phyloP scores from a whole-genome alignment of 192 early-diverging fungal species.

The Umbelopsis ramanniana region DNA sequence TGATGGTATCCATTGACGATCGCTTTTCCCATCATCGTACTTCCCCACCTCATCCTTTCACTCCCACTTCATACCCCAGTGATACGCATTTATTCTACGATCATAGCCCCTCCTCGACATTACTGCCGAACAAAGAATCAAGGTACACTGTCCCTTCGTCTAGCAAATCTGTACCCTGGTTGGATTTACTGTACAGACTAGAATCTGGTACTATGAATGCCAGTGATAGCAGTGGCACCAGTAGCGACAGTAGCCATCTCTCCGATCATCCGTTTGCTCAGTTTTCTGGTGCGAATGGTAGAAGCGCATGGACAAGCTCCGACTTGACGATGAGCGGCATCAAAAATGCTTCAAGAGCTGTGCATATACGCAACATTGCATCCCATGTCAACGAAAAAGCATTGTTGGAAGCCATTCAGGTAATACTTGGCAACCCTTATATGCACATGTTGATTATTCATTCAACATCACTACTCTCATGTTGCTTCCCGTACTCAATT shows the following conservation, averaged over 20 bases:
- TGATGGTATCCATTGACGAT: constrained; percentile 4
- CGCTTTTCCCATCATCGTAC: not conserved
- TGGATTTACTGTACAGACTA: not conserved
- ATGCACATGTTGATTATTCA: too few species aligned
- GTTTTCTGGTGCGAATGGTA: not conserved
- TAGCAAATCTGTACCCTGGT: not conserved
- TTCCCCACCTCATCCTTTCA: too few species aligned
- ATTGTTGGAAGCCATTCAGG: not conserved
- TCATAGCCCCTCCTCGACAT: not conserved
- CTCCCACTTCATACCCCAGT: not conserved
- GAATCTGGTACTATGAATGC: constrained; percentile 1
- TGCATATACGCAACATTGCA: not conserved
- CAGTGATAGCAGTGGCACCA: constrained; percentile 8
- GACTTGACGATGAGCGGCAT: not conserved
- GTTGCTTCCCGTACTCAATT: too few species aligned
- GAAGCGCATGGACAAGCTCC: not conserved
- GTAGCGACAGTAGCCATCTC: constrained; percentile 11
- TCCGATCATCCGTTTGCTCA: not conserved
- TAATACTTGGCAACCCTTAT: not conserved
- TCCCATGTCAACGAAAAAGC: not conserved
- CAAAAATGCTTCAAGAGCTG: constrained; percentile 5
- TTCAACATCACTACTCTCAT: too few species aligned
- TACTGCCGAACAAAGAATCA: not conserved
- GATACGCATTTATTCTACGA: not conserved
- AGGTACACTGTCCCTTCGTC: not conserved